These are phyloP conservation scores for Neurospora tetrasperma DNA, from an alignment of 495 filamentous ascomycete species.

Conservation along the genomic window DNA sequence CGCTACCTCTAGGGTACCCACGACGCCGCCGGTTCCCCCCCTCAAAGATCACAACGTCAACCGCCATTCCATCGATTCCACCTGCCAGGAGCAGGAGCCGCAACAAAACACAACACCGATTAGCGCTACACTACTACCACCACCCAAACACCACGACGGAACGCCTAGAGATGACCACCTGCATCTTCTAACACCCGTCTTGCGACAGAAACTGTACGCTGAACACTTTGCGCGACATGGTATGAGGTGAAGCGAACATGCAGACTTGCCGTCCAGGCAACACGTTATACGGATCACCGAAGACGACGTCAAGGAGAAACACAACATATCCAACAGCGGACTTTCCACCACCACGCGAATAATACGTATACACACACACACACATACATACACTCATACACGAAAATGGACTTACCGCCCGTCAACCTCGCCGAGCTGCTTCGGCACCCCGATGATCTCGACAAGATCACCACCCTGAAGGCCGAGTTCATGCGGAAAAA, in stretches of 20 bases:
- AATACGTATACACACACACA: neutral
- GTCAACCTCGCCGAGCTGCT: constrained; percentile 67
- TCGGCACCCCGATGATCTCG: constrained; percentile 73
- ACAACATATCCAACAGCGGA: neutral
- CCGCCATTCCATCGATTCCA: neutral
- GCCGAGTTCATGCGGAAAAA: constrained; percentile 95
- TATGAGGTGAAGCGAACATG: constrained; percentile 7
- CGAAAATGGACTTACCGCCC: constrained; percentile 42
- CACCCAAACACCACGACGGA: neutral
- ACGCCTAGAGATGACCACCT: neutral
- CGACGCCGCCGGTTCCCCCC: neutral
- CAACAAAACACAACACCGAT: neutral
- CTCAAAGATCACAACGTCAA: neutral
- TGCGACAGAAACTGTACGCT: neutral
- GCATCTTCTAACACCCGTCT: neutral
- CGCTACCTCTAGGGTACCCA: neutral
- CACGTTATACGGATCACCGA: neutral
- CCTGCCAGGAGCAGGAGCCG: neutral
- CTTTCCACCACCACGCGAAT: neutral
- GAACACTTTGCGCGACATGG: constrained; percentile 11
- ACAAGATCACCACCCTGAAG: constrained; percentile 85
- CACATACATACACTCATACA: neutral
- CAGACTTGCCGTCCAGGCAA: neutral
- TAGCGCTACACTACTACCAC: neutral
- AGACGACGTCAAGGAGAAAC: neutral